Evolutionary conservation across 2,329 filamentous ascomycete genomes (phyloP).

Genomic region (Epichloe sibirici): DNA sequence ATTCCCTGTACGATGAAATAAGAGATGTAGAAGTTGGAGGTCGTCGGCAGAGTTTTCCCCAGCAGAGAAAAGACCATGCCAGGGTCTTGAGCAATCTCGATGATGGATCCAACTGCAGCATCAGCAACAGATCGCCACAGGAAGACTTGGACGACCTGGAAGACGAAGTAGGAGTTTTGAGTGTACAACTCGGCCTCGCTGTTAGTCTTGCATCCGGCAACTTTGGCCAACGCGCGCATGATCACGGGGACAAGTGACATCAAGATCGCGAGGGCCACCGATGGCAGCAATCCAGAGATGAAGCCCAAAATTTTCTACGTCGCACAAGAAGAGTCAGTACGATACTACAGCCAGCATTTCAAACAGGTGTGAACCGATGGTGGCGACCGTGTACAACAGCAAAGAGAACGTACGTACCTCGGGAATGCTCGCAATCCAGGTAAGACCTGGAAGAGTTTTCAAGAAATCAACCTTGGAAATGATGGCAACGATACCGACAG

Average conservation of each 20-base stretch:
- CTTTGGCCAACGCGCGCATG: constrained; percentile 58
- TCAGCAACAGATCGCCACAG: constrained; percentile 73
- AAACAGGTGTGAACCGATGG: background rate
- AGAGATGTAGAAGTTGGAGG: constrained; percentile 86
- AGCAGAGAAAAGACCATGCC: constrained; percentile 49
- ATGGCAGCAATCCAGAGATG: constrained; percentile 71
- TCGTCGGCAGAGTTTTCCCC: constrained; percentile 60
- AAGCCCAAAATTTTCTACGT: constrained; percentile 52
- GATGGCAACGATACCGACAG: constrained; percentile 66
- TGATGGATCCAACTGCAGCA: constrained; percentile 58
- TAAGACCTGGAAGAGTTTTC: constrained; percentile 52
- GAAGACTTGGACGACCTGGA: constrained; percentile 91
- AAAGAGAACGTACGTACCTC: constrained; percentile 12
- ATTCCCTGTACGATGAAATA: constrained; percentile 83
- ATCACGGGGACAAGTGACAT: constrained; percentile 66
- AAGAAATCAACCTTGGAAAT: constrained; percentile 75
- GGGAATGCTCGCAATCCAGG: constrained; percentile 64
- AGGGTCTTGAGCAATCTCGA: constrained; percentile 52
- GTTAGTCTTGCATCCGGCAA: constrained; percentile 66
- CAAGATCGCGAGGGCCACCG: constrained; percentile 64
- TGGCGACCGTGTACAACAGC: background rate
- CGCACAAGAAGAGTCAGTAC: background rate
- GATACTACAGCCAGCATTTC: background rate
- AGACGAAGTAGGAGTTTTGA: constrained; percentile 84
- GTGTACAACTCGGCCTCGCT: constrained; percentile 78